Evolutionary conservation across 371 early-diverging fungal genomes (phyloP).

Genomic region (Nematocida sp.): DNA sequence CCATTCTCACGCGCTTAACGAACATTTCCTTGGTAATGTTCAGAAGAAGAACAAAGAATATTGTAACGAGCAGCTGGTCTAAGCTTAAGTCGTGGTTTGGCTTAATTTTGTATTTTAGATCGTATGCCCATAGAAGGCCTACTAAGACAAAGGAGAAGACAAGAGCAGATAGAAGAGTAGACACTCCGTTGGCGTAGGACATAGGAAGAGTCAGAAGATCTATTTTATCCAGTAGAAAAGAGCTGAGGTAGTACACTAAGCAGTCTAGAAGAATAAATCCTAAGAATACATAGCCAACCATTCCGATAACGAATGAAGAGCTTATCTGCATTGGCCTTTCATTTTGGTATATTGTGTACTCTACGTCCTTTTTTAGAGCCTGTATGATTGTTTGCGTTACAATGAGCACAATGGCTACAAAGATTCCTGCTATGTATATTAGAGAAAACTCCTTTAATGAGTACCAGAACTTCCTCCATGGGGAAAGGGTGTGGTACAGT

Average conservation of each 20-base stretch:
- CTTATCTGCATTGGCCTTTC: neutral
- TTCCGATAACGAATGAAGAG: neutral
- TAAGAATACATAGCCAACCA: neutral
- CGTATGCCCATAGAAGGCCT: neutral
- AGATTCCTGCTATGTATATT: neutral
- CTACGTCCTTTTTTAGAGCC: neutral
- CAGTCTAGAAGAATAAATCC: conserved; percentile 26
- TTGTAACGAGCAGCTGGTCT: conserved; percentile 15
- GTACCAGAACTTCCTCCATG: conserved; percentile 17
- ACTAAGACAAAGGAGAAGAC: conserved; percentile 3
- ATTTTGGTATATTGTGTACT: neutral
- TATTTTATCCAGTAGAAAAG: conserved; percentile 28
- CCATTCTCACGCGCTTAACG: conserved; percentile 51
- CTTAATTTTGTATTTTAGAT: conserved; percentile 23
- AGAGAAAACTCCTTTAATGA: conserved; percentile 14
- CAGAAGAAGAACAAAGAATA: conserved; percentile 22
- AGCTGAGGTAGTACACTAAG: conserved; percentile 28
- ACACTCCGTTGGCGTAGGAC: conserved; percentile 39
- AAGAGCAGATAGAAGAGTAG: conserved; percentile 23
- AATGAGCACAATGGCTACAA: neutral
- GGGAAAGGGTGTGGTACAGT: conserved; percentile 13
- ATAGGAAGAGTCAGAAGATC: conserved; percentile 33
- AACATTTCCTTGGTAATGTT: conserved; percentile 36
- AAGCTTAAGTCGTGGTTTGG: neutral
- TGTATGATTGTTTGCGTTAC: neutral